Conservation (phyloP, 208 protist species). For the Leishmania turanica region DNA sequence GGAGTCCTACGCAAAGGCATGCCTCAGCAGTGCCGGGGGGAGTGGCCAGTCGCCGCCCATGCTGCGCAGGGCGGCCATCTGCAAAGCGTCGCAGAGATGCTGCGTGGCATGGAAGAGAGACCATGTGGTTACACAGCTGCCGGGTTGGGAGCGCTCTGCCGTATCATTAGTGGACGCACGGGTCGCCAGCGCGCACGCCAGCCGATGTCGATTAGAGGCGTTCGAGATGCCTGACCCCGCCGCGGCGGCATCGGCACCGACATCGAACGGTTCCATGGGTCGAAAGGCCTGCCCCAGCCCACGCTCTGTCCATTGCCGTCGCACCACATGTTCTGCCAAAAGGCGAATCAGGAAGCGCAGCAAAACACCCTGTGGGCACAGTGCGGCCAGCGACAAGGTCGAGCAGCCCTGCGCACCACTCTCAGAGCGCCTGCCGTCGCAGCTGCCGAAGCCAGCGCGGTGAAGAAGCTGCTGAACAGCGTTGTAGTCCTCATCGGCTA, state of each 20-base stretch:
- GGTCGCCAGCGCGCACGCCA: conserved; percentile 7
- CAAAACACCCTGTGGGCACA: conserved; percentile 10
- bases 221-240: too few relatives aligned
- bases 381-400: neutral
- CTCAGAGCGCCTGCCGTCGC: neutral
- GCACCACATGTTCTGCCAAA: conserved; percentile 30
- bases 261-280: conserved; percentile 12
- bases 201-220: neutral
- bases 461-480: conserved; percentile 6
- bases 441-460: neutral
- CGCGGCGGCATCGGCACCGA: neutral
- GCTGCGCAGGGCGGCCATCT: conserved; percentile 5
- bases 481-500: conserved; percentile 20
- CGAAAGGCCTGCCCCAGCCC: conserved; percentile 29
- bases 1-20: neutral
- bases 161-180: neutral
- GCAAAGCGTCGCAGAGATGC: conserved; percentile 10
- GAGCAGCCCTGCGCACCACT: neutral
- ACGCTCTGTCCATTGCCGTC: conserved; percentile 32
- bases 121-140: too few relatives aligned
- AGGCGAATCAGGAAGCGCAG: conserved; percentile 28
- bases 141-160: too few relatives aligned
- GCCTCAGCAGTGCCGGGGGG: neutral
- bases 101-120: neutral
- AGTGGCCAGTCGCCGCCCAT: conserved; percentile 32